Evolutionary conservation across 148 eudicot species (phyloP), one percentile per base, ranked within the genome.

Genomic region (Silene latifolia): DNA sequence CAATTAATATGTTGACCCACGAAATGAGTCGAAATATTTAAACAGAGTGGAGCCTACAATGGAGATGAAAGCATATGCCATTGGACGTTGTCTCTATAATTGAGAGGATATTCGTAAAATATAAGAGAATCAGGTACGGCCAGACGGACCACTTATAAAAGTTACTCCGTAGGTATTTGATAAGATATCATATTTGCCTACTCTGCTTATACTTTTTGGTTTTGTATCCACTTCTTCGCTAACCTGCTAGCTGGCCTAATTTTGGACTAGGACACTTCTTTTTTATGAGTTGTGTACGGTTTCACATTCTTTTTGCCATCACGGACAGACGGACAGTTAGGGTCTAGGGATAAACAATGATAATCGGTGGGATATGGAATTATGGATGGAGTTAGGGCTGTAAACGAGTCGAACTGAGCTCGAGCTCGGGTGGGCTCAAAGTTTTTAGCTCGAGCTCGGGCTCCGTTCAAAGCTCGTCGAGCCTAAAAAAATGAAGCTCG

Each of bases 61-160:
- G 0, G 35, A 14, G 32, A 57, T n/a, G 14, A 8, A 15, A 4
- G n/a, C 51, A 72, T 13, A 17, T 29, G 48, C 11, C 47, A 3
- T 7, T 7, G 14, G 39, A 25, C 44, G 9, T 39, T 39, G 44
- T 39, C 44, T 8, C 9, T 39, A 39, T 25, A 19, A 7, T 0
- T 4, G 8, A 2, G 19, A 18, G 14, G 9, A 58, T 27, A 24
- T 54, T 32, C 63, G 25, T 57, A 72, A 72, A 57, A 4, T 4
- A 18, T 15, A 72, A 32, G 35, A 8, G 48, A 73, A 5, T 42
- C 19, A 12, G 25, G 56, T 57, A 19, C 47, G 35, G n/a, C 54
- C 75, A 73, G 24, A 61, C 20, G 42, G 75, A 60, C 75, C 54
- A n/a, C 62, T 60, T 65, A 73, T 73, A 14, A 5, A 51, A 51